Evolutionary conservation across 306 rosid genomes (phyloP).

Genomic region (Quercus engelmannii): DNA sequence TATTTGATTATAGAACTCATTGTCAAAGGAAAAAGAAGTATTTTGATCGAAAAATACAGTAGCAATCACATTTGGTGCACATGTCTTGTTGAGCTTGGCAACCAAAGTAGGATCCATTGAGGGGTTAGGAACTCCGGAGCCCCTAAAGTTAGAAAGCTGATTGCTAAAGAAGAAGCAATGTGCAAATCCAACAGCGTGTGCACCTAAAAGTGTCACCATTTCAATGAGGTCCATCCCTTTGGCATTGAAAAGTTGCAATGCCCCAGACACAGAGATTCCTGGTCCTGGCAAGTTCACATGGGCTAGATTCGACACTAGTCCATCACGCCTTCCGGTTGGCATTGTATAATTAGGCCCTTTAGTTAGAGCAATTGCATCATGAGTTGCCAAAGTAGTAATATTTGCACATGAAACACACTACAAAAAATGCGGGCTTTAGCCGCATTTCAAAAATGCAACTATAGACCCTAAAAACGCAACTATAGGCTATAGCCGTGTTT

Average conservation of each 20-base stretch:
- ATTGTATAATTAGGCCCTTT: constrained; percentile 46
- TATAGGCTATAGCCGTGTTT: too few species aligned
- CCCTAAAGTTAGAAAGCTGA: constrained; percentile 27
- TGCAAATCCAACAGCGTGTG: constrained; percentile 51
- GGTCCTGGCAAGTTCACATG: constrained; percentile 40
- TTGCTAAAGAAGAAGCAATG: constrained; percentile 41
- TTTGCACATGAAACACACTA: constrained; percentile 45
- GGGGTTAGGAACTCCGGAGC: constrained; percentile 18
- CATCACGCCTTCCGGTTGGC: constrained; percentile 49
- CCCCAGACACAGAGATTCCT: not conserved
- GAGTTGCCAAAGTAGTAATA: constrained; percentile 46
- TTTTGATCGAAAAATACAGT: constrained; percentile 44
- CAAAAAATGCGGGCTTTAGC: too few species aligned
- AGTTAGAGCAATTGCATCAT: constrained; percentile 40
- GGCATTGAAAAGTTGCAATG: not conserved
- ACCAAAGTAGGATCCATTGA: constrained; percentile 43
- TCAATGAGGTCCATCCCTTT: constrained; percentile 38
- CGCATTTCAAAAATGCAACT: too few species aligned
- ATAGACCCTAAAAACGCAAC: too few species aligned
- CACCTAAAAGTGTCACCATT: constrained; percentile 62
- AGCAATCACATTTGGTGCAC: not conserved
- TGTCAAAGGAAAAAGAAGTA: constrained; percentile 39
- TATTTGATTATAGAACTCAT: constrained; percentile 33
- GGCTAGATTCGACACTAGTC: not conserved
- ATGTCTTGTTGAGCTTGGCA: constrained; percentile 2